Conservation (phyloP, 1,139 yeast genomes). For the Debaryomyces udenii region DNA sequence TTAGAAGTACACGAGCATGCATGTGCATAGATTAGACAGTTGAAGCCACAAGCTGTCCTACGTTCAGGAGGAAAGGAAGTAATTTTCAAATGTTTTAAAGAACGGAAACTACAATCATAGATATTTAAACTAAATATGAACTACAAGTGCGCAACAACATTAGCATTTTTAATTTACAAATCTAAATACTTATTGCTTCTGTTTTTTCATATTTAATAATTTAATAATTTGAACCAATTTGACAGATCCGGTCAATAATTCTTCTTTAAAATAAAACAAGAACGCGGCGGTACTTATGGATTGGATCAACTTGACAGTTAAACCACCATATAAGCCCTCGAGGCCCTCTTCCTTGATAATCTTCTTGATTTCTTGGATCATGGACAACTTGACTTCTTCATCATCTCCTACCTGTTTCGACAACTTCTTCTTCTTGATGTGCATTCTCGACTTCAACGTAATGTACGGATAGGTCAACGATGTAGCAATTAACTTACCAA, state of each 20-base stretch:
- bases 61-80: too few relatives aligned
- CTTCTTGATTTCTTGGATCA: slow-evolving; percentile 43
- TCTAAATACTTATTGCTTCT: slow-evolving; percentile 3
- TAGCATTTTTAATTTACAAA: not conserved
- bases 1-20: too few relatives aligned
- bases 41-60: too few relatives aligned
- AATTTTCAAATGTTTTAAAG: too few relatives aligned
- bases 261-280: slow-evolving; percentile 88
- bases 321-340: slow-evolving; percentile 79
- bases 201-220: slow-evolving; percentile 30
- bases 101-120: too few relatives aligned
- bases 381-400: slow-evolving; percentile 35
- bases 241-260: slow-evolving; percentile 60
- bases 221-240: slow-evolving; percentile 43
- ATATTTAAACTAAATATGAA: too few relatives aligned
- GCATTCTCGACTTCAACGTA: slow-evolving; percentile 88
- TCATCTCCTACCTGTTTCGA: slow-evolving; percentile 22
- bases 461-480: slow-evolving; percentile 87
- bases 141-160: too few relatives aligned
- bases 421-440: slow-evolving; percentile 54
- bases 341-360: slow-evolving; percentile 24
- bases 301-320: slow-evolving; percentile 77
- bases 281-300: slow-evolving; percentile 89
- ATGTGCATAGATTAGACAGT: too few relatives aligned
- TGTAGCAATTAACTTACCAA: slow-evolving; percentile 88